phyloP scores from a whole-genome alignment of 129 eudicot species.

The Tagetes patula region DNA sequence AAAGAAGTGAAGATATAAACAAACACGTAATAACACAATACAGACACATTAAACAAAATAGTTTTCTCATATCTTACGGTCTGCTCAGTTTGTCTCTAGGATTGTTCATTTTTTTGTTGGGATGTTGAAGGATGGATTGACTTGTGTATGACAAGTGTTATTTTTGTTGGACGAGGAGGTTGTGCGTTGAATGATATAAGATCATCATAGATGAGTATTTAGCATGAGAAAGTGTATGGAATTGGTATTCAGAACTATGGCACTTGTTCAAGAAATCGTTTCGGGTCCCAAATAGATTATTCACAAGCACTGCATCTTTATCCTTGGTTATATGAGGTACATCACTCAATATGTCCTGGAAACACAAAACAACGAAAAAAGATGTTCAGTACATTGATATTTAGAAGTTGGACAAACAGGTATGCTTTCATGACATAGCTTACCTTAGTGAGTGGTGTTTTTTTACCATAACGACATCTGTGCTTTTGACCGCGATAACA shows the following conservation, averaged over 20 bases:
- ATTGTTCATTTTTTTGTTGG: not conserved
- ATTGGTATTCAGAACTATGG: conserved; percentile 54
- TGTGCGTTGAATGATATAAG: conserved; percentile 45
- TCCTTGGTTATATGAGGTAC: conserved; percentile 58
- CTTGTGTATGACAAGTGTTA: conserved; percentile 29
- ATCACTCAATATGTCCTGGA: conserved; percentile 43
- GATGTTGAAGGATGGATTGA: conserved; percentile 15
- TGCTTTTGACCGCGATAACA: conserved; percentile 41
- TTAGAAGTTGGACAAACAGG: not conserved
- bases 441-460: conserved; percentile 50
- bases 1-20: not conserved
- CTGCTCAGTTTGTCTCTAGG: not conserved
- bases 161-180: conserved; percentile 5
- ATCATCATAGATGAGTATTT: conserved; percentile 87
- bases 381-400: not conserved
- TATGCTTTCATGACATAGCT: not conserved
- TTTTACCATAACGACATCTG: conserved; percentile 43
- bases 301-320: conserved; percentile 39
- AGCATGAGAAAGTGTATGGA: conserved; percentile 63
- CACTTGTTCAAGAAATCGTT: conserved; percentile 62
- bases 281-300: conserved; percentile 42
- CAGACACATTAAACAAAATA: not conserved
- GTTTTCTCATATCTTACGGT: not conserved
- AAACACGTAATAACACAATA: not conserved
- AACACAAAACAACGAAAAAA: not conserved